These are phyloP conservation scores for Eimeria necatrix DNA, from an alignment of 169 alveolate genomes.

Conservation along the genomic window DNA sequence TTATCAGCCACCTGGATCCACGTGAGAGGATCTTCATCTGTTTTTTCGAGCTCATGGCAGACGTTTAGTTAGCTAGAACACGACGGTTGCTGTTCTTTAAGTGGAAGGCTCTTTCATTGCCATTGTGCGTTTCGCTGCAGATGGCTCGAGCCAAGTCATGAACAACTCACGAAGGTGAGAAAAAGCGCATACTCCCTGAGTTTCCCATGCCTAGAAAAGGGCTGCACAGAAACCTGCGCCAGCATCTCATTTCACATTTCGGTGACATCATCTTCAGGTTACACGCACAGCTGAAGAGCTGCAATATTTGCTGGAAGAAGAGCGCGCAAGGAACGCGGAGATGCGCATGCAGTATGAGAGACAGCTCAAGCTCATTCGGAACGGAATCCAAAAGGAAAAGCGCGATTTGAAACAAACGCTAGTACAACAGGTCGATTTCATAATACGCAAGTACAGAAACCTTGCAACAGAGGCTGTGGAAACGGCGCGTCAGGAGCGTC, in stretches of 20 bases:
- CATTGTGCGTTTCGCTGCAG: background rate
- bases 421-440: constrained; percentile 69
- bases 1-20: background rate
- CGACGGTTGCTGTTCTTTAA: no score
- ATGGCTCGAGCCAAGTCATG: constrained; percentile 23
- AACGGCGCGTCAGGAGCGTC: constrained; percentile 71
- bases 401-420: constrained; percentile 37
- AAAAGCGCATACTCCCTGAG: background rate
- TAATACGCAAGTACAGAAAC: constrained; percentile 67
- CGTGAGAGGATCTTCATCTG: background rate
- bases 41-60: no score
- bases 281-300: constrained; percentile 54
- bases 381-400: constrained; percentile 64
- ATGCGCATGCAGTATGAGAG: constrained; percentile 74
- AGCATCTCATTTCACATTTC: background rate
- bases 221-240: no score
- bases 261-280: background rate
- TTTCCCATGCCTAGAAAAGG: no score
- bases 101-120: background rate
- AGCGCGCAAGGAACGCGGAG: constrained; percentile 64
- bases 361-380: constrained; percentile 65
- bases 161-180: constrained; percentile 56
- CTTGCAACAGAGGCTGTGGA: constrained; percentile 76
- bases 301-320: constrained; percentile 69
- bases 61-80: no score